phyloP scores from a whole-genome alignment of 257 asterid species.

The Plantago elongata region DNA sequence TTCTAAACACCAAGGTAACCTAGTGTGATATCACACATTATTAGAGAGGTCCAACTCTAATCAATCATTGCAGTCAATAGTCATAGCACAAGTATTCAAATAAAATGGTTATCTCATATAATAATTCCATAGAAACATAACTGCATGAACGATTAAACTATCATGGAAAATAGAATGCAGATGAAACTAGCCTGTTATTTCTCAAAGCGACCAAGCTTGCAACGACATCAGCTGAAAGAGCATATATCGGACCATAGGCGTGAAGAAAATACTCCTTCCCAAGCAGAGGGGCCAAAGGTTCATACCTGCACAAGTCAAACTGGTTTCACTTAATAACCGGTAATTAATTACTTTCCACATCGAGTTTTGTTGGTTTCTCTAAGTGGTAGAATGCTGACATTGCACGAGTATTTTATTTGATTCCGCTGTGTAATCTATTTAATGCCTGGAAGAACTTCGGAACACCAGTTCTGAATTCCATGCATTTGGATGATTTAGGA shows the following conservation, averaged over 20 bases:
- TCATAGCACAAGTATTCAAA: too few relatives aligned
- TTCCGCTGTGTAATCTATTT: too few relatives aligned
- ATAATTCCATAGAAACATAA: neutral
- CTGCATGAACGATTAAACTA: neutral
- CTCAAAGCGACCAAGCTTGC: constrained; percentile 83
- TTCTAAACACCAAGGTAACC: neutral
- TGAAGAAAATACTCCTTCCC: constrained; percentile 96
- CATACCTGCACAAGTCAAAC: constrained; percentile 66
- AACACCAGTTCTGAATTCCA: too few relatives aligned
- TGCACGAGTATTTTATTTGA: too few relatives aligned
- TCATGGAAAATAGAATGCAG: constrained; percentile 12
- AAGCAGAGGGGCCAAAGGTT: constrained; percentile 70
- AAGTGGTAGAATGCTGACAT: too few relatives aligned
- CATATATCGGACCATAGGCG: constrained; percentile 97
- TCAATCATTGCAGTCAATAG: neutral
- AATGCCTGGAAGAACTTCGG: too few relatives aligned
- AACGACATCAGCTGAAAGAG: constrained; percentile 93
- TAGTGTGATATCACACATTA: too few relatives aligned
- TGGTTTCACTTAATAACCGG: constrained; percentile 18
- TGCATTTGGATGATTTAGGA: too few relatives aligned
- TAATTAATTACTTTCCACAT: neutral
- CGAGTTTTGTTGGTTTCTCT: too few relatives aligned
- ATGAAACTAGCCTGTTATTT: constrained; percentile 74
- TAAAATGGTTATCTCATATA: too few relatives aligned
- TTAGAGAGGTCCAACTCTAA: neutral